phyloP scores from a whole-genome alignment of 176 grass and related monocot species.

The Eleusine indica region DNA sequence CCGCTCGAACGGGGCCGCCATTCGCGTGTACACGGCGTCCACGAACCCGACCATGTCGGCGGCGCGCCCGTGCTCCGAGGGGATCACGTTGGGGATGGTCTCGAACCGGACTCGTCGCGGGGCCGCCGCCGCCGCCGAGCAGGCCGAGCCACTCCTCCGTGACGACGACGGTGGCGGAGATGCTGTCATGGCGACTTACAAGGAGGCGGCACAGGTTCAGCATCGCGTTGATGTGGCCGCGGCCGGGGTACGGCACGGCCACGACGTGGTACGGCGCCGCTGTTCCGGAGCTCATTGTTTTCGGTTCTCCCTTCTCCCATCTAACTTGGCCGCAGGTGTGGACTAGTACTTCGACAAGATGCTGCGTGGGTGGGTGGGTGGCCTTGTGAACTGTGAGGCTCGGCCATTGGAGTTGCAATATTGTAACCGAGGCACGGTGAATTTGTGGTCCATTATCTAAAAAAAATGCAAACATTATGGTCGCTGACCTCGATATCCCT shows the following conservation, averaged over 20 bases:
- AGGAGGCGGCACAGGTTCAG: constrained; percentile 67
- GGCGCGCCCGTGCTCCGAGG: constrained; percentile 55
- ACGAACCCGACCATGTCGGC: constrained; percentile 49
- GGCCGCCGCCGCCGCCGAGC: constrained; percentile 25
- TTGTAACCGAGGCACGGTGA: no score
- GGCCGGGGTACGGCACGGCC: constrained; percentile 58
- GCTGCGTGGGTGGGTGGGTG: no score
- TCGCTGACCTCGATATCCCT: no score
- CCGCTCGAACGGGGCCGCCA: constrained; percentile 47
- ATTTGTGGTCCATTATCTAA: no score
- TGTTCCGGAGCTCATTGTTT: constrained; percentile 5
- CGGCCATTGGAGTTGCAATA: no score
- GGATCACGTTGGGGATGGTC: constrained; percentile 53
- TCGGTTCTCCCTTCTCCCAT: no score
- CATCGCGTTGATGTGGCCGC: constrained; percentile 74
- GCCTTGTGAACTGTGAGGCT: no score
- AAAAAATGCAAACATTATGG: no score
- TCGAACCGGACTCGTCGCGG: constrained; percentile 14
- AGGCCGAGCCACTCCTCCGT: constrained; percentile 67
- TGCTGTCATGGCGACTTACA: constrained; percentile 25
- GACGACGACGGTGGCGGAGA: constrained; percentile 33
- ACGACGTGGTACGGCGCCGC: constrained; percentile 41
- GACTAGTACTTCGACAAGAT: no score
- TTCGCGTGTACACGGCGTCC: constrained; percentile 46
- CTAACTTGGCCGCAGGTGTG: no score